Evolutionary conservation across 2,329 filamentous ascomycete species (phyloP), one percentile per base, ranked within the genome.

Genomic region (Pseudogymnoascus sp.): DNA sequence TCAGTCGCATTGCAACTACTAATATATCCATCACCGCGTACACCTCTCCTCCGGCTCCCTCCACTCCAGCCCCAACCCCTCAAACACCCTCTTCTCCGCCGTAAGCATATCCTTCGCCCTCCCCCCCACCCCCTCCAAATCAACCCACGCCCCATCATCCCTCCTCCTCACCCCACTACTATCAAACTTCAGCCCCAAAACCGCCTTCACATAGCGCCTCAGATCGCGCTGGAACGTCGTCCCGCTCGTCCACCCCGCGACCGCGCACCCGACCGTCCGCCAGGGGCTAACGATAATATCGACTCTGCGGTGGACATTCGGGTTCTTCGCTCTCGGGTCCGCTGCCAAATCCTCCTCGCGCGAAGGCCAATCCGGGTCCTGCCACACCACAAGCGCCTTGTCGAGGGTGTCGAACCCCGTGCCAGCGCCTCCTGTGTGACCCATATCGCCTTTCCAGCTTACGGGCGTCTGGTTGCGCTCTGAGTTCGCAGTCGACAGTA

Each of bases 351-450:
- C 77, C 13, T 64, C 73, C 1, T 70, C 71, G 64, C 75, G 75
- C 0, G 71, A 74, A 4, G 76, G 73, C 73, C 77, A 82, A 4
- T 74, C 61, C 0, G 87, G 87, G 70, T 92, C 80, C 72, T 96
- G 90, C 93, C 93, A 97, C 0, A 97, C 91, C 0, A 97, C 89
- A 62, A 97, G 78, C 0, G 92, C 92, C 74, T 97, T 97, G 74
- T 97, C 93, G 0, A 97, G 81, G 0, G 87, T 90, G 72, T 97
- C 93, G 68, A 96, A 97, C 0, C 90, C 90, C 21, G 80, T 77
- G 0, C 82, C 82, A 1, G 78, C 77, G 36, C 17, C 64, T 2
- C 59, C 62, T 70, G 73, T 21, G 67, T 71, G 33, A 72, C 71
- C 57, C 15, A 44, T 61, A n/a, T 76, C 72, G 0, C 81, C 82